Base-by-base conservation (phyloP, 768 basidiomycete species). In the Xerocomellus chrysenteron region DNA sequence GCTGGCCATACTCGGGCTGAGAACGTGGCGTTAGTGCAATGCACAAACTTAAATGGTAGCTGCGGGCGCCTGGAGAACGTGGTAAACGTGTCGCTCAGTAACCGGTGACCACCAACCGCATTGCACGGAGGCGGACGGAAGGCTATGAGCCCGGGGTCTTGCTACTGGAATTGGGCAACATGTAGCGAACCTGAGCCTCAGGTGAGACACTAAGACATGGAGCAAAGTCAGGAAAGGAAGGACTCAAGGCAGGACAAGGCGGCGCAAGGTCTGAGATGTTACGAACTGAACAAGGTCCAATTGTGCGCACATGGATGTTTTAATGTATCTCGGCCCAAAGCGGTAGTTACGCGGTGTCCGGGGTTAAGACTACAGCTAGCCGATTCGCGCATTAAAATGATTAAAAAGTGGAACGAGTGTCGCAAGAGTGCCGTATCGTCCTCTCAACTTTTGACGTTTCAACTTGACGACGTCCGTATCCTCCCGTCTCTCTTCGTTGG, bases 361-460 rank as follows among this genome's bases (percentile, higher is more conserved):
- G 61, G 69, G 69, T 69, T 0, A 17, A 1, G 2, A 13, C 47
- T n/a, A 55, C n/a, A 36, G 42, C 40, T 62, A 66, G 60, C 69
- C 65, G 69, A 67, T 40, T 58, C 51, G 62, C 43, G 43, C 53
- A 50, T 35, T 65, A 62, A 67, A 68, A 70, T 63, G 67, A 50
- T 35, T 65, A 62, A 67, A 68, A 70, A 65, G 67, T 73, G 69
- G 70, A 50, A 69, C 62, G 68, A 63, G 65, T 43, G 45, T 55
- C 50, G 35, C 9, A 57, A 21, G 21, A 21, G 21, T 21, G 21
- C 21, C 17, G 55, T 51, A 32, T 32, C 5, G 50, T 41, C 32
- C 39, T 44, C 28, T 21, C 4, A 17, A 26, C 26, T 41, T 54
- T 37, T 2, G 21, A 21, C 21, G 21, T 21, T 21, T 28, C 26